phyloP scores from a whole-genome alignment of 1,139 yeast genomes.

The Pneumocystis oryctolagi region DNA sequence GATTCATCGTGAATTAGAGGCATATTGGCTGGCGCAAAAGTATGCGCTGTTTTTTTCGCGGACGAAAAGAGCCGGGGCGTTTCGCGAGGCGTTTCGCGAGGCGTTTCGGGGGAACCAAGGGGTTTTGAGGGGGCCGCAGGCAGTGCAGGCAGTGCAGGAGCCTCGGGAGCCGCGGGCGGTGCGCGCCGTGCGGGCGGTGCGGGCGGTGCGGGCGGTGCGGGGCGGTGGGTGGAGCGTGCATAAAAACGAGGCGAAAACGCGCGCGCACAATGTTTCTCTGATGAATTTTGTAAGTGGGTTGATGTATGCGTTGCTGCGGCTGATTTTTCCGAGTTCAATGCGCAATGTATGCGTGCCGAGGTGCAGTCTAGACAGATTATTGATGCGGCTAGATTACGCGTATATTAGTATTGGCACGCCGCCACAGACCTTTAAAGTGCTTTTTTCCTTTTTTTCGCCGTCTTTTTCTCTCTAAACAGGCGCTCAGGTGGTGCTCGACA shows the following conservation, averaged over 20 bases:
- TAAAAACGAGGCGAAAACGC: slow-evolving; percentile 17
- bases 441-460: slow-evolving; percentile 18
- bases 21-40: not conserved
- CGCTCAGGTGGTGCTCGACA: slow-evolving; percentile 54
- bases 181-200: too few relatives aligned
- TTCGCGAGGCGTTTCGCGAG: too few relatives aligned
- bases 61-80: too few relatives aligned
- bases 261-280: slow-evolving; percentile 64
- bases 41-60: too few relatives aligned
- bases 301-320: slow-evolving; percentile 29
- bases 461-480: slow-evolving; percentile 12
- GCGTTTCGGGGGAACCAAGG: too few relatives aligned
- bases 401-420: slow-evolving; percentile 87
- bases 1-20: not conserved
- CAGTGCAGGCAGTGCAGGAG: too few relatives aligned
- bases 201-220: too few relatives aligned
- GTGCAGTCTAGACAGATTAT: not conserved
- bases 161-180: too few relatives aligned
- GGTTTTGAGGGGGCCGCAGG: too few relatives aligned
- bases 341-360: not conserved
- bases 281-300: slow-evolving; percentile 61
- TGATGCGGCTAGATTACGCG: slow-evolving; percentile 21
- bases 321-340: not conserved
- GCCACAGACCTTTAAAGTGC: slow-evolving; percentile 59
- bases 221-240: too few relatives aligned